Base-by-base conservation (phyloP, 2,329 filamentous ascomycete species). In the Diplodia corticola region DNA sequence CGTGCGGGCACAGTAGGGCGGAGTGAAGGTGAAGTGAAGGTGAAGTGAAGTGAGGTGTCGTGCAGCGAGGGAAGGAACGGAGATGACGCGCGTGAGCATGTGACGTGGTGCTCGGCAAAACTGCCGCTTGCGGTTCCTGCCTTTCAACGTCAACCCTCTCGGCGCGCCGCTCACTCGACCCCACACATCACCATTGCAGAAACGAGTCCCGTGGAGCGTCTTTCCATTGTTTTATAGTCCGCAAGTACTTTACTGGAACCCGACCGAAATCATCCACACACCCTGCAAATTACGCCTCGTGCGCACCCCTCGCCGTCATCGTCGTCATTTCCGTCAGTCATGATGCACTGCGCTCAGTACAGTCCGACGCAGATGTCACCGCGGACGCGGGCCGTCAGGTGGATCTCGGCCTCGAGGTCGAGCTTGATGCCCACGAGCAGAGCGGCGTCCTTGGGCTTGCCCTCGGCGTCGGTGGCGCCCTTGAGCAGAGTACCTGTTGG, bases 371-470 rank as follows among this genome's bases (percentile, higher is more conserved):
- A 82, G 71, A 88, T 87, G 73, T 88, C 86, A 80, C 86, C 86
- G 51, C 85, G 80, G 68, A 88, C 80, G 63, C 86, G 77, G 55
- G 86, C 86, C 26, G 85, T 88, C 69, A 88, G 76, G 73, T 88
- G 85, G 49, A 88, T 84, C 73, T 88, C 86, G 17, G 86, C 86
- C 74, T 88, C 86, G 24, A 88, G 77, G 72, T 88, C 86, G 44
- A 88, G 79, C 80, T 88, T 88, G 79, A 88, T 87, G 66, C 86
- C 86, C 35, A 88, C 80, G 70, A 88, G 80, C 49, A 88, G 79
- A 2, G 84, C 85, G 5, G 86, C 84, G 50, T 83, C 76, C 76
- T 86, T 88, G 67, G 84, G 79, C 70, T 85, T 83, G 67, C 86
- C 85, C 64, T 87, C 78, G 33, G 85, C 82, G 68, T 87, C 84